A percentile compares a stretch with the other conserved stretches of the same genome.
Evolutionary conservation across 2,329 filamentous ascomycete species (phyloP).

Genomic region (Pestalotiopsis fici): DNA sequence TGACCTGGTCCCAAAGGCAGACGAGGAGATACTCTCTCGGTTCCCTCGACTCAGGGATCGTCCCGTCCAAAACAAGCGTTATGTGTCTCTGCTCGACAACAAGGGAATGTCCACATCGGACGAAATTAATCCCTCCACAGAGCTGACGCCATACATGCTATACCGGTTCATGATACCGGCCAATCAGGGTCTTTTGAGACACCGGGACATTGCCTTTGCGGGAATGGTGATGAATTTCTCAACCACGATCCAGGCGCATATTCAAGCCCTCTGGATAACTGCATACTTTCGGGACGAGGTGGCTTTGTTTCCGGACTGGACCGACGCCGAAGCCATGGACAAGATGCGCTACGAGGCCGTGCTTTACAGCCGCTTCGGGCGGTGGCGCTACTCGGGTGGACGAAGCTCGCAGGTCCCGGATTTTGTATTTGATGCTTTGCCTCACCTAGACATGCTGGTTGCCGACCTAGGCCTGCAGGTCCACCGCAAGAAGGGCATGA

Average conservation of each 20-base stretch:
- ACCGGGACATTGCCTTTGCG: slow-evolving; percentile 48
- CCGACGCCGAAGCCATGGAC: slow-evolving; percentile 36
- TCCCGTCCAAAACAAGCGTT: slow-evolving; percentile 46
- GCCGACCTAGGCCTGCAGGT: slow-evolving; percentile 63
- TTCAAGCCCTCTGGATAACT: slow-evolving; percentile 54
- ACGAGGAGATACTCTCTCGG: slow-evolving; percentile 48
- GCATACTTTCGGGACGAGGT: slow-evolving; percentile 57
- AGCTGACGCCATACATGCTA: slow-evolving; percentile 40
- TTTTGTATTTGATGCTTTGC: slow-evolving; percentile 75
- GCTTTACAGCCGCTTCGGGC: slow-evolving; percentile 68
- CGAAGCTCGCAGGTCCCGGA: slow-evolving; percentile 65
- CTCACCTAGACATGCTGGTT: slow-evolving; percentile 71
- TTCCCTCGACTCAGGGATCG: slow-evolving; percentile 50
- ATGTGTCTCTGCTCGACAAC: slow-evolving; percentile 41
- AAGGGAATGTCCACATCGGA: slow-evolving; percentile 23
- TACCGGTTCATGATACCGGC: slow-evolving; percentile 47
- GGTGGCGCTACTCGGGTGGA: slow-evolving; percentile 68
- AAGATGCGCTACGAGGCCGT: slow-evolving; percentile 55
- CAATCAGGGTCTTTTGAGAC: slow-evolving; percentile 30
- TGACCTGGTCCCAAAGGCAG: slow-evolving; percentile 39
- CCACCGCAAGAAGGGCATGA: slow-evolving; percentile 54
- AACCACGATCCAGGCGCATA: slow-evolving; percentile 43
- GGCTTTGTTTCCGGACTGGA: neutral
- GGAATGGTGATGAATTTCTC: slow-evolving; percentile 47
- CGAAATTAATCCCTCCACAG: slow-evolving; percentile 20